Conservation (phyloP, 805 yeast species). For the Starmera dryadoides region DNA sequence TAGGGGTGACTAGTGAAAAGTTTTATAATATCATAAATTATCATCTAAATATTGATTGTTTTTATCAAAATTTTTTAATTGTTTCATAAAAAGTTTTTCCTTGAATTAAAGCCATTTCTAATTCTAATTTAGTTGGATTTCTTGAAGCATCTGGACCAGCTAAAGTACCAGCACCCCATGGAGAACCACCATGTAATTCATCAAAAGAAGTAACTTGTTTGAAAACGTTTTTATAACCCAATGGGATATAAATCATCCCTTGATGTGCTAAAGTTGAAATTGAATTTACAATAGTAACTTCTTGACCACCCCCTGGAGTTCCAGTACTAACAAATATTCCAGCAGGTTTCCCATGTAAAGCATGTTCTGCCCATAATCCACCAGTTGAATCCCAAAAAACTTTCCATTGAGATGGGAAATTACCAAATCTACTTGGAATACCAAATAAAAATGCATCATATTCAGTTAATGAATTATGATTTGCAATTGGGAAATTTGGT, state of each 20-base stretch:
- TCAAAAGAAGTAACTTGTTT: slow-evolving; percentile 43
- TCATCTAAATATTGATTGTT: too few species aligned
- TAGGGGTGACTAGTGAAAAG: too few species aligned
- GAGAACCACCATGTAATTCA: slow-evolving; percentile 69
- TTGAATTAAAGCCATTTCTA: slow-evolving; percentile 52
- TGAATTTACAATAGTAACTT: slow-evolving; percentile 57
- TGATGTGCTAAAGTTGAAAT: slow-evolving; percentile 68
- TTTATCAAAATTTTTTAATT: slow-evolving; percentile 27
- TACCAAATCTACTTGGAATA: slow-evolving; percentile 81
- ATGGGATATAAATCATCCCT: slow-evolving; percentile 74
- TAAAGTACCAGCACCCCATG: slow-evolving; percentile 79
- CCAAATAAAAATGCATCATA: slow-evolving; percentile 85
- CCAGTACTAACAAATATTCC: slow-evolving; percentile 72
- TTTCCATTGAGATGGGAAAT: slow-evolving; percentile 69
- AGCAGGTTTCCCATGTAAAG: slow-evolving; percentile 65
- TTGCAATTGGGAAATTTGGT: slow-evolving; percentile 59
- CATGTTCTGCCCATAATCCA: slow-evolving; percentile 71
- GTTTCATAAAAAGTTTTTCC: slow-evolving; percentile 52
- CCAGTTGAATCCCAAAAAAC: slow-evolving; percentile 77
- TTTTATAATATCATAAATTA: too few species aligned
- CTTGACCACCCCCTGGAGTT: slow-evolving; percentile 80
- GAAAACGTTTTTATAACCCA: slow-evolving; percentile 56
- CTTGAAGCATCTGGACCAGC: slow-evolving; percentile 71
- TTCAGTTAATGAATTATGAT: slow-evolving; percentile 45
- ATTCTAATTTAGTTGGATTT: slow-evolving; percentile 51